Conservation (phyloP, 176 grass and related monocot genomes). For the Rhipidocladum racemiflorum region DNA sequence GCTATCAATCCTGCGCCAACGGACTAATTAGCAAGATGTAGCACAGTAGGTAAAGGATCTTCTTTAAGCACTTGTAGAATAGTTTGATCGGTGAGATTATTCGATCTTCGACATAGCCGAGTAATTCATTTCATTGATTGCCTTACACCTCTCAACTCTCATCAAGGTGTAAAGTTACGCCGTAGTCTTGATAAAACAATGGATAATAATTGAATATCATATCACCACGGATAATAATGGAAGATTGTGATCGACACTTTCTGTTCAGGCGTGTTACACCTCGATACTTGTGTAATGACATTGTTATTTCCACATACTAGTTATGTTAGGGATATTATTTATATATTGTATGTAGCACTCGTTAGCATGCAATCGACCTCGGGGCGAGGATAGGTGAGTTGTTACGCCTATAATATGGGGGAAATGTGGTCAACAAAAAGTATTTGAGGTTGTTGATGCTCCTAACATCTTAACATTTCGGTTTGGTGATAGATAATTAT, state of each 20-base stretch:
- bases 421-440: neutral
- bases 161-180: constrained; percentile 30
- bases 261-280: constrained; percentile 11
- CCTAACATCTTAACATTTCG: neutral
- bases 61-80: too few species aligned
- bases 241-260: constrained; percentile 4
- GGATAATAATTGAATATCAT: constrained; percentile 18
- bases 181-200: constrained; percentile 26
- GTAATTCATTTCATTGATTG: constrained; percentile 51
- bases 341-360: neutral
- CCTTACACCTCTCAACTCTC: constrained; percentile 14
- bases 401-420: neutral
- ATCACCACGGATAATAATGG: constrained; percentile 5
- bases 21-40: too few species aligned
- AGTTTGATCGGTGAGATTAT: too few species aligned
- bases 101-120: too few species aligned
- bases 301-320: neutral
- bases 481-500: neutral
- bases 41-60: too few species aligned
- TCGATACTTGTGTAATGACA: constrained; percentile 3
- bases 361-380: constrained; percentile 1
- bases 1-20: too few species aligned
- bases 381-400: neutral
- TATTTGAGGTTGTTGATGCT: neutral
- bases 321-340: constrained; percentile 13